Percentiles rank a stretch among this genome's conserved stretches.
phyloP scores from a whole-genome alignment of 2,329 filamentous ascomycete genomes.

The Nemania abortiva region DNA sequence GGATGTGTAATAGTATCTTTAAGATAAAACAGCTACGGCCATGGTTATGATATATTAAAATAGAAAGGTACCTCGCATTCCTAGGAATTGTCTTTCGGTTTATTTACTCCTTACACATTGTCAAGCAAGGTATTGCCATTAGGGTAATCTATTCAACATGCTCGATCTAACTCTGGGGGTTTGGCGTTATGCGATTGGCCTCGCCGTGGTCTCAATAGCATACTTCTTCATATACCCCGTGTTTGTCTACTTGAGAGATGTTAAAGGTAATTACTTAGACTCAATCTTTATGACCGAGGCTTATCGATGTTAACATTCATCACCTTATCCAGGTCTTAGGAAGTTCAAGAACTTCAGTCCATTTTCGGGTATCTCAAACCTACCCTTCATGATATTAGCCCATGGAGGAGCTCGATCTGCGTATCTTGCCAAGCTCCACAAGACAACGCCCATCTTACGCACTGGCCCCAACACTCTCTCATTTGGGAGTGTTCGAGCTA shows the following conservation, averaged over 20 bases:
- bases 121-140: no score
- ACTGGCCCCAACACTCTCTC: conserved; percentile 20
- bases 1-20: no score
- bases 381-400: conserved; percentile 23
- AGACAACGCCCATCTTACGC: conserved; percentile 11
- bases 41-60: no score
- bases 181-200: conserved; percentile 7
- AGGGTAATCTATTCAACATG: background rate
- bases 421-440: conserved; percentile 13
- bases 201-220: conserved; percentile 5
- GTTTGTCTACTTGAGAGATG: conserved; percentile 21
- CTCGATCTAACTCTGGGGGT: conserved; percentile 2
- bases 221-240: conserved; percentile 22
- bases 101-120: no score
- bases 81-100: no score
- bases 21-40: no score
- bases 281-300: background rate
- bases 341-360: conserved; percentile 20
- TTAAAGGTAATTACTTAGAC: background rate
- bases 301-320: background rate
- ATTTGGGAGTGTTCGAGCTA: conserved; percentile 20
- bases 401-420: conserved; percentile 11
- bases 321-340: conserved; percentile 2
- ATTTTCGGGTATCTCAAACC: conserved; percentile 21
- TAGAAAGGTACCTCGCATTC: no score